phyloP scores from a whole-genome alignment of 225 moss, liverwort and hornwort genomes.

The Straminergon stramineum region DNA sequence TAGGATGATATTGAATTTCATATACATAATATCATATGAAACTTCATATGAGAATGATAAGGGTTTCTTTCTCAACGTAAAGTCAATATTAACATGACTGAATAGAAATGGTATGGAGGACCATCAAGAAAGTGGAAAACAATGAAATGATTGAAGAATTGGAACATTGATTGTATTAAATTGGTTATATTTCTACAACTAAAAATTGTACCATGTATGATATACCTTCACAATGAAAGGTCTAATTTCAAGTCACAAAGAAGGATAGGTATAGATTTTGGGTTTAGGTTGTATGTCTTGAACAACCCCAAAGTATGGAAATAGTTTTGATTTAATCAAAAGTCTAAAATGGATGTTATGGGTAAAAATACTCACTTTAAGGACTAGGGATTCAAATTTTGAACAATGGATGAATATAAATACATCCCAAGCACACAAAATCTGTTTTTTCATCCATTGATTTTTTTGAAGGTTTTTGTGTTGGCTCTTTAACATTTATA shows the following conservation, averaged over 20 bases:
- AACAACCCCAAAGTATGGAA: not conserved
- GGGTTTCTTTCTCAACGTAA: not conserved
- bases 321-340: not conserved
- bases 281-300: rapidly evolving
- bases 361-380: not conserved
- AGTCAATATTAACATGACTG: not conserved
- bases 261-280: not conserved
- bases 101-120: not conserved
- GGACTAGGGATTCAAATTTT: no score
- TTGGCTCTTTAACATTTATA: no score
- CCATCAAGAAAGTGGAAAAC: not conserved
- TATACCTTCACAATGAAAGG: not conserved
- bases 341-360: rapidly evolving
- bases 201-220: not conserved
- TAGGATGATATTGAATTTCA: not conserved
- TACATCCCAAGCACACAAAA: no score
- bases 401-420: no score
- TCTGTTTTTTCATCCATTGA: no score
- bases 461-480: no score
- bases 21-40: not conserved
- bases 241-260: not conserved
- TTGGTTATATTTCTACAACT: not conserved
- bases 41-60: not conserved
- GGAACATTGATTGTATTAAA: not conserved
- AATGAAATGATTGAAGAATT: not conserved